Evolutionary conservation across 2,329 filamentous ascomycete genomes (phyloP).

Genomic region (Alternaria sp.): DNA sequence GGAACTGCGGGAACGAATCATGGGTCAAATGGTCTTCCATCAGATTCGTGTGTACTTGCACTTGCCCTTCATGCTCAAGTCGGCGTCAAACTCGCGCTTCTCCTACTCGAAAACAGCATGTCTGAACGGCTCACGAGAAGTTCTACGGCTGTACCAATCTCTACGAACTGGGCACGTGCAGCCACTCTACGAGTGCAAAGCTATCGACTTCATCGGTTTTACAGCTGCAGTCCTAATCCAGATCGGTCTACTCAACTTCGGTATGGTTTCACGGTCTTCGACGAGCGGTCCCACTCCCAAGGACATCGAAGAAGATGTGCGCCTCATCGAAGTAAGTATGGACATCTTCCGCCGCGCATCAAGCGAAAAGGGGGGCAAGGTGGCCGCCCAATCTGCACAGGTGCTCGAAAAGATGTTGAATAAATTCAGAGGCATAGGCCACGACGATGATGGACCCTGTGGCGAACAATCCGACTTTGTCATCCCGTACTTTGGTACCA

Average conservation of each 20-base stretch:
- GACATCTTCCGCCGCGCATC: conserved; percentile 55
- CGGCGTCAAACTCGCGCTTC: conserved; percentile 50
- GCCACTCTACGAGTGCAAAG: conserved; percentile 58
- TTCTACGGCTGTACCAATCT: conserved; percentile 53
- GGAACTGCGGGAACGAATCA: conserved; percentile 50
- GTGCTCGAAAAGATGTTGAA: conserved; percentile 52
- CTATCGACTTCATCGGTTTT: conserved; percentile 59
- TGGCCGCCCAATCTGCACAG: conserved; percentile 51
- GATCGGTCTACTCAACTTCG: conserved; percentile 54
- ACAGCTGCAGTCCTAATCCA: conserved; percentile 56
- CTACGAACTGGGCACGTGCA: conserved; percentile 48
- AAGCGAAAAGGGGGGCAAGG: conserved; percentile 53
- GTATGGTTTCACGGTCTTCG: conserved; percentile 17
- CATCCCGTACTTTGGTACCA: conserved; percentile 56
- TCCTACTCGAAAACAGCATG: conserved; percentile 53
- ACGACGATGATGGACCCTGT: conserved; percentile 21
- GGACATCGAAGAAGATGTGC: conserved; percentile 48
- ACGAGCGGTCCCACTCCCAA: conserved; percentile 27
- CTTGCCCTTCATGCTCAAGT: conserved; percentile 57
- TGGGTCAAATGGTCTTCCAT: conserved; percentile 56
- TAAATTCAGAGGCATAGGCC: conserved; percentile 35
- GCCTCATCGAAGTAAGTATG: conserved; percentile 52
- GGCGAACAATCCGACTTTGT: conserved; percentile 40
- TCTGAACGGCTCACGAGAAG: conserved; percentile 53
- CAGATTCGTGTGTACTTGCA: conserved; percentile 58